A percentile compares a stretch with the other conserved stretches of the same genome.
Conservation (phyloP, 768 basidiomycete genomes). For the Suillus cothurnatus region DNA sequence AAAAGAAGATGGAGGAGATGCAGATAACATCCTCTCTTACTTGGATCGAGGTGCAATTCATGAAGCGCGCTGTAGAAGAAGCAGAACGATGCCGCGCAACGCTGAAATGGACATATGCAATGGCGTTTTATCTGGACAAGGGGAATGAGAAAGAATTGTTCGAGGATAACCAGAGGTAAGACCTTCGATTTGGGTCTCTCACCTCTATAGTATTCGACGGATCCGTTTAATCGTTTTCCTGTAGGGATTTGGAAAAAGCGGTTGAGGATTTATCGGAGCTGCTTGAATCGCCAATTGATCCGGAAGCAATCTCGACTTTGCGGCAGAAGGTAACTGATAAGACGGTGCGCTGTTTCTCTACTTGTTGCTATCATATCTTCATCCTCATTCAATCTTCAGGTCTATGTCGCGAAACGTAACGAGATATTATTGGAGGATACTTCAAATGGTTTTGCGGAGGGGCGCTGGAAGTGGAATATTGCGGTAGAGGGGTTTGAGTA, state of each 20-base stretch:
- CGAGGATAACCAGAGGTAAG: slow-evolving; percentile 93
- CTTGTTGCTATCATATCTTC: background rate
- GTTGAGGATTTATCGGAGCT: slow-evolving; percentile 95
- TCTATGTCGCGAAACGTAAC: slow-evolving; percentile 97
- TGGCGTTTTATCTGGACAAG: slow-evolving; percentile 94
- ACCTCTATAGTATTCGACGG: background rate
- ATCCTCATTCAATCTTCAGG: slow-evolving; percentile 38
- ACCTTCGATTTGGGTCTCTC: slow-evolving; percentile 4
- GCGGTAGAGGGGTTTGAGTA: slow-evolving; percentile 70
- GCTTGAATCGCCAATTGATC: slow-evolving; percentile 88
- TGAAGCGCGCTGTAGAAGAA: slow-evolving; percentile 97
- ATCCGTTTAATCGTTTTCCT: slow-evolving; percentile 10
- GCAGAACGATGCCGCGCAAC: slow-evolving; percentile 90
- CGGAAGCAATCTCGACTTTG: slow-evolving; percentile 77
- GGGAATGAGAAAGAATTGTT: slow-evolving; percentile 94
- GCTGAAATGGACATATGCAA: slow-evolving; percentile 98
- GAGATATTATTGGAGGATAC: slow-evolving; percentile 96
- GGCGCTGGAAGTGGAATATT: slow-evolving; percentile 82
- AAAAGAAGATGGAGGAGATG: slow-evolving; percentile 99
- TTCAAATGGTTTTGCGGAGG: slow-evolving; percentile 84
- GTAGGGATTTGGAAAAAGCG: slow-evolving; percentile 88
- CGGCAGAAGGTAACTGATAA: slow-evolving; percentile 96
- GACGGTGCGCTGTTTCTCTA: slow-evolving; percentile 55
- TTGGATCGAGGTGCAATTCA: slow-evolving; percentile 99
- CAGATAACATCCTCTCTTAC: slow-evolving; percentile 89